Conservation (phyloP, 371 early-diverging fungal species). For the Basidiobolus meristosporus region DNA sequence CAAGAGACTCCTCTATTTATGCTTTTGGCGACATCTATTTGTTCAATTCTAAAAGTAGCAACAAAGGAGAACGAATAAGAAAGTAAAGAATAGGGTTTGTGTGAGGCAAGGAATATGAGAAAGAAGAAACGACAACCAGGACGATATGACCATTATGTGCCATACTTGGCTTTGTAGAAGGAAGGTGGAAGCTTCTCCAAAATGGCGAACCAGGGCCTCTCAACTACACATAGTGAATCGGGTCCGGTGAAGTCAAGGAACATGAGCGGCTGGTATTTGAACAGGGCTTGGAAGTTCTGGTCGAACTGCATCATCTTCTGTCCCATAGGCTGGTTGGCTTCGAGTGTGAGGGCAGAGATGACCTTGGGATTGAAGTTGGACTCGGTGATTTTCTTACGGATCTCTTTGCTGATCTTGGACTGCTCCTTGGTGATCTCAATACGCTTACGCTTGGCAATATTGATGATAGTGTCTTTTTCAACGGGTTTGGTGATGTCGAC, state of each 20-base stretch:
- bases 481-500: conserved; percentile 39
- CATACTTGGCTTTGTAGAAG: conserved; percentile 68
- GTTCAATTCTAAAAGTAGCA: too few relatives aligned
- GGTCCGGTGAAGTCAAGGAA: conserved; percentile 40
- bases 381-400: not conserved
- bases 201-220: conserved; percentile 64
- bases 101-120: too few relatives aligned
- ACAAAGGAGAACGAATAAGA: too few relatives aligned
- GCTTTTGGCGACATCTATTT: too few relatives aligned
- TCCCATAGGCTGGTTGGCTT: conserved; percentile 10
- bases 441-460: conserved; percentile 29
- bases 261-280: conserved; percentile 68
- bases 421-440: conserved; percentile 17
- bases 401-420: not conserved
- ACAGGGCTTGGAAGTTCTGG: conserved; percentile 18
- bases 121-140: too few relatives aligned
- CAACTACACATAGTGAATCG: conserved; percentile 62
- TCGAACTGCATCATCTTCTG: conserved; percentile 11
- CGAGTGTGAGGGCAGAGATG: too few relatives aligned
- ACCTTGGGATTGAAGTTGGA: conserved; percentile 7
- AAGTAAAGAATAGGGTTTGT: too few relatives aligned
- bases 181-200: conserved; percentile 59
- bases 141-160: conserved; percentile 21
- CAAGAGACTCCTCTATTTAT: too few relatives aligned
- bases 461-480: conserved; percentile 17